Base-by-base conservation (phyloP, 2,329 filamentous ascomycete genomes). In the Fusarium tanahbumbuense region DNA sequence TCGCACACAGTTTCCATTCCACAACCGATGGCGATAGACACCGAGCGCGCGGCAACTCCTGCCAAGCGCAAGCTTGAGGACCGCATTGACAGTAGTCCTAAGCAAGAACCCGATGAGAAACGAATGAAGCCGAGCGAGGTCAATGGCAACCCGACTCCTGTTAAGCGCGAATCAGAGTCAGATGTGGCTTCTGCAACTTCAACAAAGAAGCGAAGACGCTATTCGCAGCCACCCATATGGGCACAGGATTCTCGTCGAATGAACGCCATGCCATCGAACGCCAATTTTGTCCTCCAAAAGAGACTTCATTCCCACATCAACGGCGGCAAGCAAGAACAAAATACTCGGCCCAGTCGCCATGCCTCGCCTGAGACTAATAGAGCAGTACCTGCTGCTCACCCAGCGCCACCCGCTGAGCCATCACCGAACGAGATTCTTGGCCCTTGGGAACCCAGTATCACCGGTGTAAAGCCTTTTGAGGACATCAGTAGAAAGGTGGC, bases 401-500 rank as follows among this genome's bases (percentile, higher is more conserved):
- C 55, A 10, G 68, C 75, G 0, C 68, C 77, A 20, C 72, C 75
- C 6, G 60, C 65, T 58, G 72, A 80, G 42, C 54, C 79, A 44
- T 75, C 73, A 2, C 73, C 79, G 2, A 75, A 78, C 41, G 78
- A 79, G 22, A 72, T 82, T 25, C 78, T 90, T 6, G 87, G 87
- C 0, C 82, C 85, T 1, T 91, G 90, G 89, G 90, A 92, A 73
- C 81, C 85, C 25, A 88, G 90, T 34, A 90, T 97, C 48, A 91
- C 89, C 3, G 89, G 91, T 49, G 83, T 88, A 12, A 88, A 89
- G 64, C 92, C 92, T 0, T 87, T 89, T 58, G 92, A 96, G 72
- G 90, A 94, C 65, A 81, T 96, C 13, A 89, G 89, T n/a, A 91
- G 90, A 73, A 79, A 85, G 20, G 86, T 97, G n/a, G 92, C 91